These are phyloP conservation scores for Gremmenia infestans DNA, from an alignment of 2,329 filamentous ascomycete genomes.

Conservation along the genomic window DNA sequence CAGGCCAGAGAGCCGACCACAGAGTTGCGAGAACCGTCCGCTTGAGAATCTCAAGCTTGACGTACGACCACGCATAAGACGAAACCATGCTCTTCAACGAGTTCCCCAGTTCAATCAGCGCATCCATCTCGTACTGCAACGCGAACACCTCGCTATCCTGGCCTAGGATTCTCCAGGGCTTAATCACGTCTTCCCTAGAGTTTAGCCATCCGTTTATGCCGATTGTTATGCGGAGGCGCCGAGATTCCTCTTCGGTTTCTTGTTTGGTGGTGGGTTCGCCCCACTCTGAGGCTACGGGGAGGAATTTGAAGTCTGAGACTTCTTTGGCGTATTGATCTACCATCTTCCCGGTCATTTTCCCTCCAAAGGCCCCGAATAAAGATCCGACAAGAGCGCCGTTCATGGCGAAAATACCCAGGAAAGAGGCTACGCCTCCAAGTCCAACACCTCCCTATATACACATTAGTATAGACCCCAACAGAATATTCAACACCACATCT, in stretches of 20 bases:
- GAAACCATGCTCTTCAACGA: slow-evolving; percentile 64
- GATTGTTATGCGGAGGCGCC: slow-evolving; percentile 71
- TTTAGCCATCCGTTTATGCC: slow-evolving; percentile 85
- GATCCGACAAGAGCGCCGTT: slow-evolving; percentile 81
- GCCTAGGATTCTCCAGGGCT: slow-evolving; percentile 73
- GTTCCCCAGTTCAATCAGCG: slow-evolving; percentile 70
- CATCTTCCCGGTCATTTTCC: slow-evolving; percentile 72
- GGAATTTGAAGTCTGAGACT: slow-evolving; percentile 75
- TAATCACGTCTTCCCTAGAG: slow-evolving; percentile 66
- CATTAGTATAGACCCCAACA: no score
- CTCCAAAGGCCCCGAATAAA: slow-evolving; percentile 85
- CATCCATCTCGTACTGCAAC: slow-evolving; percentile 75
- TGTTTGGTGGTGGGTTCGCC: slow-evolving; percentile 21
- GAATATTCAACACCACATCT: no score
- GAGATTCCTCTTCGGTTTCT: slow-evolving; percentile 33
- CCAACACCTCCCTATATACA: slow-evolving; percentile 57
- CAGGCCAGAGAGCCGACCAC: slow-evolving; percentile 45
- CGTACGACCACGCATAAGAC: slow-evolving; percentile 52
- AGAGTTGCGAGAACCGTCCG: slow-evolving; percentile 41
- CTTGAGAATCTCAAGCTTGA: slow-evolving; percentile 58
- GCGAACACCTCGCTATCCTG: slow-evolving; percentile 76
- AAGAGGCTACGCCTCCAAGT: slow-evolving; percentile 78
- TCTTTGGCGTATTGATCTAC: slow-evolving; percentile 85
- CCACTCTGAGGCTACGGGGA: slow-evolving; percentile 56
- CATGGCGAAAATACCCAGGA: slow-evolving; percentile 80